Evolutionary conservation across 2,329 filamentous ascomycete species (phyloP).

Genomic region (Chaetomiaceae sp.): DNA sequence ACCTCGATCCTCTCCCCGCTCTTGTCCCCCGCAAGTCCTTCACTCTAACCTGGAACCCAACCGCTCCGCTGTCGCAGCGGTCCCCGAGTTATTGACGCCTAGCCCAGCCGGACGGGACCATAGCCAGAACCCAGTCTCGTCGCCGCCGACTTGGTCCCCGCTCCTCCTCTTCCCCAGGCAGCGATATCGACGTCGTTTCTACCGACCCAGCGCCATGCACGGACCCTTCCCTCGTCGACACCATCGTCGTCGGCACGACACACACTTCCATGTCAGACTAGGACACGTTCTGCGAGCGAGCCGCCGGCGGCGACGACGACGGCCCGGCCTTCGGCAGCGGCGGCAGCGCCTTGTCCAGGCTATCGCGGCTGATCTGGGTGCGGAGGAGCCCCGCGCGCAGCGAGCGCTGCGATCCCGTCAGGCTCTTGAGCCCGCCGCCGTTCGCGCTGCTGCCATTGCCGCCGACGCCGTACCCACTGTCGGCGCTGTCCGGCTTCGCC

Average conservation of each 20-base stretch:
- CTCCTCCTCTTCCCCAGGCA: not conserved
- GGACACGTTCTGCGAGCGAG: conserved; percentile 14
- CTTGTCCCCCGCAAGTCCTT: too few species aligned
- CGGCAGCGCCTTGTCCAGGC: conserved; percentile 55
- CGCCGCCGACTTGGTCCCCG: conserved; percentile 23
- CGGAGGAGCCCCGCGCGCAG: conserved; percentile 32
- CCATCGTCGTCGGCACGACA: not conserved
- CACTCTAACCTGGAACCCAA: not conserved
- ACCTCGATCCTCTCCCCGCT: too few species aligned
- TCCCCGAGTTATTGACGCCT: not conserved
- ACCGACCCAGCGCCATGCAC: too few species aligned
- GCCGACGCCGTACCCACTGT: conserved; percentile 41
- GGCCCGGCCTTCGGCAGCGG: conserved; percentile 40
- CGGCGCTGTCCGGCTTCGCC: conserved; percentile 42
- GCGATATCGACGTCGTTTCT: not conserved
- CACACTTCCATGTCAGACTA: conserved; percentile 20
- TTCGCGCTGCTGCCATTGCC: conserved; percentile 21
- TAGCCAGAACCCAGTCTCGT: conserved; percentile 12
- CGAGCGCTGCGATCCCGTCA: conserved; percentile 29
- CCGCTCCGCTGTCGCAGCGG: not conserved
- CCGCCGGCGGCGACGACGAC: too few species aligned
- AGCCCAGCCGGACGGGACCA: conserved; percentile 1
- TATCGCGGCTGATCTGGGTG: conserved; percentile 45
- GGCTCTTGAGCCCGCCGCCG: conserved; percentile 25
- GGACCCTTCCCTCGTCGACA: not conserved